A percentile compares a stretch with the other conserved stretches of the same genome.
Evolutionary conservation across 805 yeast species (phyloP).

Genomic region (Candida patagonica): DNA sequence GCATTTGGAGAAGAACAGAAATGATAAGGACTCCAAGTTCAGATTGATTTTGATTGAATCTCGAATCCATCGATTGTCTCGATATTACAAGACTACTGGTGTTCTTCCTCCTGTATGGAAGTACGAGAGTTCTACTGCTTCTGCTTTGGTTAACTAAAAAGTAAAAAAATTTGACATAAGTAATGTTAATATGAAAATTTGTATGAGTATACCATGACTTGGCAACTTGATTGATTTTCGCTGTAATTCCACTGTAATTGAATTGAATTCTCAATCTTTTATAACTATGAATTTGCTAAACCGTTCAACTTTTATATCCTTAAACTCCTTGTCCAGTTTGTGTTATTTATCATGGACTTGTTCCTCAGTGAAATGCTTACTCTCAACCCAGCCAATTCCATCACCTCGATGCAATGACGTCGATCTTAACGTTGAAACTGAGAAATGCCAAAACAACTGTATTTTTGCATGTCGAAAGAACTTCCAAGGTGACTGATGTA

Average conservation of each 20-base stretch:
- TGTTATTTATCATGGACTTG: no score
- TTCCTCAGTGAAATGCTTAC: no score
- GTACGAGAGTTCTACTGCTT: conserved; percentile 99
- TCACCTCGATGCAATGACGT: neutral
- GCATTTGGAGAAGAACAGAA: conserved; percentile 99
- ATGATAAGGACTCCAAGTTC: conserved; percentile 99
- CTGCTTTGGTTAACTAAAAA: conserved; percentile 98
- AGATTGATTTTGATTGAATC: conserved; percentile 99
- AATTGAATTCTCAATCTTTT: neutral
- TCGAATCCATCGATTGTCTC: conserved; percentile 99
- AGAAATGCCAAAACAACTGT: conserved; percentile 8
- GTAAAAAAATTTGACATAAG: no score
- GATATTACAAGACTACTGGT: conserved; percentile 99
- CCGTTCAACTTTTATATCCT: no score
- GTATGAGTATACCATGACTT: no score
- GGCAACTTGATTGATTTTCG: no score
- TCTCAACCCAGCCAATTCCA: neutral
- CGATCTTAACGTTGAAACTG: conserved; percentile 10
- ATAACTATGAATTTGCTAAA: no score
- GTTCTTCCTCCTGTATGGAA: conserved; percentile 99
- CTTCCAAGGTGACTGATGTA: conserved; percentile 18
- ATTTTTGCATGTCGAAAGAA: conserved; percentile 12
- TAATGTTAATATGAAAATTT: no score
- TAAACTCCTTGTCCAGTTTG: no score
- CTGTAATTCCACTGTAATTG: neutral